Percentiles rank a stretch among this genome's conserved stretches.
Evolutionary conservation across 257 asterid genomes (phyloP).

Genomic region (Nicotiana attenuata): DNA sequence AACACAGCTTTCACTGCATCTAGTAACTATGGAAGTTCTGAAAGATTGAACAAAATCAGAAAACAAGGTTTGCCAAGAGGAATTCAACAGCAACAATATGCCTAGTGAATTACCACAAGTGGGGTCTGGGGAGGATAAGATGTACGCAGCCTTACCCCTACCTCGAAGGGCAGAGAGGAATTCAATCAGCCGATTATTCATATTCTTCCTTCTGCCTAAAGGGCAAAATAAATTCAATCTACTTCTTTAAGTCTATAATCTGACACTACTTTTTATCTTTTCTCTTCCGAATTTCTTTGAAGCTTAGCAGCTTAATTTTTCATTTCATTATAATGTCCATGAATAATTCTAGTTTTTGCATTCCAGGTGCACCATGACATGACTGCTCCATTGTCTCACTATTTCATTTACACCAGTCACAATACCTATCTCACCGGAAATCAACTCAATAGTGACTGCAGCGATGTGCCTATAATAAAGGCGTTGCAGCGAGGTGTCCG

Average conservation of each 20-base stretch:
- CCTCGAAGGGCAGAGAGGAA: too few species aligned
- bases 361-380: conserved; percentile 63
- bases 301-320: neutral
- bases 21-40: too few species aligned
- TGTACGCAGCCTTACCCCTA: too few species aligned
- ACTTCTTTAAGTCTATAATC: neutral
- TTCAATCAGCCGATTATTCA: too few species aligned
- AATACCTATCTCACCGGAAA: conserved; percentile 81
- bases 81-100: too few species aligned
- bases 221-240: neutral
- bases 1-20: too few species aligned
- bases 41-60: too few species aligned
- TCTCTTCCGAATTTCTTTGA: neutral
- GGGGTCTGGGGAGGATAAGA: too few species aligned
- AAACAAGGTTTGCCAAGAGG: too few species aligned
- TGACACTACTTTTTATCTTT: neutral
- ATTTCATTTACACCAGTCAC: conserved; percentile 67
- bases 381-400: conserved; percentile 66
- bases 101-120: too few species aligned
- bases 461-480: conserved; percentile 61
- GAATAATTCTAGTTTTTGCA: neutral
- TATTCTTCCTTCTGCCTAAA: neutral
- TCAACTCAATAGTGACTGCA: conserved; percentile 63
- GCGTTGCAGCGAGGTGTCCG: conserved; percentile 68
- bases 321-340: neutral